Evolutionary conservation across 345 rosid species (phyloP).

Genomic region (Odontarrhena argentea): DNA sequence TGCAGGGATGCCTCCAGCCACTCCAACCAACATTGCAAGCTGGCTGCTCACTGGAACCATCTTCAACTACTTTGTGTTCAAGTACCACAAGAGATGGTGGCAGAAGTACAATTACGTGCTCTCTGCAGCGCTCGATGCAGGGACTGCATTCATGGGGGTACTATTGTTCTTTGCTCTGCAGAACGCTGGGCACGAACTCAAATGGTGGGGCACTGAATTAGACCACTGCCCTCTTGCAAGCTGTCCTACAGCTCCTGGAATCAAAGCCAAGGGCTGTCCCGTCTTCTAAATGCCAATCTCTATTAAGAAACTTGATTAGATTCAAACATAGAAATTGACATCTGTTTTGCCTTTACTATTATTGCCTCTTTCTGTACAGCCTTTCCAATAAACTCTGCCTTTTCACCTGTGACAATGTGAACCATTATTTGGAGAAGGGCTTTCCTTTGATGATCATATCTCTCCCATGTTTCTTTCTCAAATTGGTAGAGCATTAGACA

Average conservation of each 20-base stretch:
- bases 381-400: constrained; percentile 33
- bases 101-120: constrained; percentile 93
- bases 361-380: constrained; percentile 39
- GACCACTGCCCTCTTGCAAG: constrained; percentile 95
- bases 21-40: constrained; percentile 97
- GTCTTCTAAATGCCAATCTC: constrained; percentile 40
- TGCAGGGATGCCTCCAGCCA: constrained; percentile 99
- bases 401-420: constrained; percentile 6
- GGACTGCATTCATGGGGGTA: constrained; percentile 98
- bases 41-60: constrained; percentile 90
- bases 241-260: constrained; percentile 91
- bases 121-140: constrained; percentile 97
- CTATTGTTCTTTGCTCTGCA: constrained; percentile 87
- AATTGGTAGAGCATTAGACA: too few relatives aligned
- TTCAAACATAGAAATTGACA: constrained; percentile 18
- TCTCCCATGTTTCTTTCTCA: not conserved
- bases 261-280: constrained; percentile 62
- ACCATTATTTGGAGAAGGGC: not conserved
- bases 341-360: constrained; percentile 19
- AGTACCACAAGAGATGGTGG: constrained; percentile 94
- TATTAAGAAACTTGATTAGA: constrained; percentile 23
- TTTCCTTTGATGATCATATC: not conserved
- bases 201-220: constrained; percentile 90
- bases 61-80: constrained; percentile 93
- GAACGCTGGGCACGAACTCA: constrained; percentile 56